Base-by-base conservation (phyloP, 2,329 filamentous ascomycete species). In the Beauveria sp. region DNA sequence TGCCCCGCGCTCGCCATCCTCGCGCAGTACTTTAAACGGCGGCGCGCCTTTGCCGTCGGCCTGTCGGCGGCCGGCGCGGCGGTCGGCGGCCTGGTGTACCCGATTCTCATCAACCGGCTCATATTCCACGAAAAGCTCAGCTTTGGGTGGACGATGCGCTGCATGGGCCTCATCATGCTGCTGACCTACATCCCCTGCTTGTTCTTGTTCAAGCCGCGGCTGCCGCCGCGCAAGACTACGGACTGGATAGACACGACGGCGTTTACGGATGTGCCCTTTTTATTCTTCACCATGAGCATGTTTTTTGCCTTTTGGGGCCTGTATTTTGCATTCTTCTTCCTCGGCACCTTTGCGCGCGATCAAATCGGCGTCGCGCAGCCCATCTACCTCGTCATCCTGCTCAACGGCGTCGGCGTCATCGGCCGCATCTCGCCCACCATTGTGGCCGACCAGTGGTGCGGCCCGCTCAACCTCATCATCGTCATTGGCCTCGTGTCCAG, bases 11-110 rank as follows among this genome's bases (percentile, higher is more conserved):
- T 87, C 24, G 82, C 84, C 10, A 76, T 88, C 9, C 71, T 88
- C 14, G 80, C 84, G 0, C 81, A 84, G n/a, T 87, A 87, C 64
- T 88, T 88, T 67, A 76, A 77, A 41, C 76, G 75, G 46, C 78
- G 76, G 59, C 76, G 82, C 61, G 80, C 79, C 0, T 70, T 88
- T 3, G 84, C 82, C 5, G 80, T 86, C 46, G 85, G 85, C 2
- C 67, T 87, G 2, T 80, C 82, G 3, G 83, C 84, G 1, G 79
- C 80, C 0, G 85, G 85, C 2, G 81, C 80, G 53, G 81, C 80
- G 3, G 72, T 83, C 2, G 82, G 82, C 0, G 81, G 81, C 3
- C 73, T 84, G 2, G 70, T 84, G 3, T 84, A 83, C 60, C 82
- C 83, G 0, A 75, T 69, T 3, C 66, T 82, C 22, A 71, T 81